A percentile compares a stretch with the other conserved stretches of the same genome.
Evolutionary conservation across 2,329 filamentous ascomycete species (phyloP).

Genomic region (Monosporascus sp.): DNA sequence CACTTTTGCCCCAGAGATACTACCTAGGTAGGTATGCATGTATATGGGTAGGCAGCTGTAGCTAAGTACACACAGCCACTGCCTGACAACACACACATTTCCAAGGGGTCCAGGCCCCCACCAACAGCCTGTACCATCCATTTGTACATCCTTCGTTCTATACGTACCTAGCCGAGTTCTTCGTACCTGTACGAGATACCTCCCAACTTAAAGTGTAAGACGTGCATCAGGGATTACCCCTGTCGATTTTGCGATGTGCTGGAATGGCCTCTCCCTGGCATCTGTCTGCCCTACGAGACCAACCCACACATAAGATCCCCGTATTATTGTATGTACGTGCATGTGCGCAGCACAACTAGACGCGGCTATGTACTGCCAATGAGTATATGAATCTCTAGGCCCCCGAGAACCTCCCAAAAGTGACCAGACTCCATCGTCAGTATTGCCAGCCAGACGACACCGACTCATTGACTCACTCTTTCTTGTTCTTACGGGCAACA

Average conservation of each 20-base stretch:
- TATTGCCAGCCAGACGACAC: constrained; percentile 7
- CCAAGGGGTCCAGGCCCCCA: too few species aligned
- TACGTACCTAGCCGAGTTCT: too few species aligned
- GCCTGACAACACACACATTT: too few species aligned
- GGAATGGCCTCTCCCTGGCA: background rate
- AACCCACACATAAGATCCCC: background rate
- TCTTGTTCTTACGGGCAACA: background rate
- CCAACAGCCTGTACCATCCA: too few species aligned
- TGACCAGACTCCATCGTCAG: constrained; percentile 14
- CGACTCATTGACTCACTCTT: constrained; percentile 5
- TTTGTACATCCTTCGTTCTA: too few species aligned
- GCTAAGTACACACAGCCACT: too few species aligned
- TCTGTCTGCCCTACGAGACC: constrained; percentile 2
- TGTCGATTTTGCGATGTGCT: background rate
- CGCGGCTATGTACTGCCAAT: constrained; percentile 2
- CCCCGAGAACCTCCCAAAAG: constrained; percentile 17
- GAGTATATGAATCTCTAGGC: constrained; percentile 18
- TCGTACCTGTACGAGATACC: too few species aligned
- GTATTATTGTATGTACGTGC: background rate
- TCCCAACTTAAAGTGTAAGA: too few species aligned
- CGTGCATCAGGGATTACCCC: too few species aligned
- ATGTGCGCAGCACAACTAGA: background rate
- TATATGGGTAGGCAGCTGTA: too few species aligned
- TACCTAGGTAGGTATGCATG: too few species aligned
- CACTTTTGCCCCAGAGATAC: too few species aligned